Evolutionary conservation across 2,329 filamentous ascomycete species (phyloP).

Genomic region (Fusarium mundagurra): DNA sequence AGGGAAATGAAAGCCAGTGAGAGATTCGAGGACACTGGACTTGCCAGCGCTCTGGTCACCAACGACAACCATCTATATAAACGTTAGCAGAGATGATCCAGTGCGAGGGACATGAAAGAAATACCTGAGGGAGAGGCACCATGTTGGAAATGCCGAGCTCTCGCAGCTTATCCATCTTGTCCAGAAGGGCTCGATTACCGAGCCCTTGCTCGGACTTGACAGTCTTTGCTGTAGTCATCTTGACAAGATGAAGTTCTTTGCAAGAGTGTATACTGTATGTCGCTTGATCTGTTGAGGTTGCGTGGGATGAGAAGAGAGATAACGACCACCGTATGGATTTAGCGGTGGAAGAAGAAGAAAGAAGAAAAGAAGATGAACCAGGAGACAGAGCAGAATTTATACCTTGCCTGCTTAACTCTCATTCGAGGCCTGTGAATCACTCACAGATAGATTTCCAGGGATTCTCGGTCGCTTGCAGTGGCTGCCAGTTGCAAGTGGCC

Average conservation of each 20-base stretch:
- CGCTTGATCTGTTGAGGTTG: neutral
- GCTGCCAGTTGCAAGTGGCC: neutral
- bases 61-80: slow-evolving; percentile 77
- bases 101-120: rapidly evolving
- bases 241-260: neutral
- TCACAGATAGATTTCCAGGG: neutral
- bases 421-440: neutral
- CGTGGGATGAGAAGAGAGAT: neutral
- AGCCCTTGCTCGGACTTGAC: slow-evolving; percentile 19
- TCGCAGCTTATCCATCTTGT: slow-evolving; percentile 55
- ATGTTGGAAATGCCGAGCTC: slow-evolving; percentile 51
- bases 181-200: slow-evolving; percentile 38
- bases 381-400: neutral
- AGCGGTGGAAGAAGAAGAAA: neutral
- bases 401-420: neutral
- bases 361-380: neutral
- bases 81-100: neutral
- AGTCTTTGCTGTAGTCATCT: slow-evolving; percentile 14
- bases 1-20: slow-evolving; percentile 61
- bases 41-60: slow-evolving; percentile 89
- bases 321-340: neutral
- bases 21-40: slow-evolving; percentile 80
- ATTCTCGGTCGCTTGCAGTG: slow-evolving; percentile 2
- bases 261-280: neutral
- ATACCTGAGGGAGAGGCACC: slow-evolving; percentile 64